phyloP scores from a whole-genome alignment of 192 early-diverging fungal species.

The Backusella luteola region DNA sequence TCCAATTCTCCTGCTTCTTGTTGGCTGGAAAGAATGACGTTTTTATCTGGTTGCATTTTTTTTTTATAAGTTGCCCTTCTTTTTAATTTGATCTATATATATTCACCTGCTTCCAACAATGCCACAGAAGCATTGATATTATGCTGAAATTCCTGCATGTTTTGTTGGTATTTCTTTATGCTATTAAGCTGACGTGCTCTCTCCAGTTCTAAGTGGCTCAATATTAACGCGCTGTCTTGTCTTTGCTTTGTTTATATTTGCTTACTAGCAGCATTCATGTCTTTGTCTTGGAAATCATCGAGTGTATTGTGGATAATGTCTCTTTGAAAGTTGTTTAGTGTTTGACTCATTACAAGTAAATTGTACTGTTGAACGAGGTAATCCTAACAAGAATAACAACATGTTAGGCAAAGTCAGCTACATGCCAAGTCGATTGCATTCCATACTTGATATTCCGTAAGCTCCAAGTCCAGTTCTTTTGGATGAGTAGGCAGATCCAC shows the following conservation, averaged over 20 bases:
- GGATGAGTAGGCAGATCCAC: neutral
- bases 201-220: neutral
- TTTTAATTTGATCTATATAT: neutral
- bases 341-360: neutral
- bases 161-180: neutral
- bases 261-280: neutral
- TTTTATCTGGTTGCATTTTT: neutral
- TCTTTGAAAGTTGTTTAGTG: neutral
- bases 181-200: neutral
- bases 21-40: neutral
- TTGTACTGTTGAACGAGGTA: neutral
- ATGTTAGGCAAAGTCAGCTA: too few species aligned
- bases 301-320: neutral
- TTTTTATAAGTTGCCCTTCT: neutral
- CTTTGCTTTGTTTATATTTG: neutral
- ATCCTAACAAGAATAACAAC: neutral
- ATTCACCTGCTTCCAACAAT: neutral
- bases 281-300: neutral
- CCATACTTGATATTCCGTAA: neutral
- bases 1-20: neutral
- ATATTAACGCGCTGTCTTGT: neutral
- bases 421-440: too few species aligned
- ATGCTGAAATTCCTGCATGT: neutral
- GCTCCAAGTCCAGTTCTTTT: neutral
- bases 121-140: neutral